phyloP scores from a whole-genome alignment of 352 stramenopile genomes.

The Phytophthora litchii region DNA sequence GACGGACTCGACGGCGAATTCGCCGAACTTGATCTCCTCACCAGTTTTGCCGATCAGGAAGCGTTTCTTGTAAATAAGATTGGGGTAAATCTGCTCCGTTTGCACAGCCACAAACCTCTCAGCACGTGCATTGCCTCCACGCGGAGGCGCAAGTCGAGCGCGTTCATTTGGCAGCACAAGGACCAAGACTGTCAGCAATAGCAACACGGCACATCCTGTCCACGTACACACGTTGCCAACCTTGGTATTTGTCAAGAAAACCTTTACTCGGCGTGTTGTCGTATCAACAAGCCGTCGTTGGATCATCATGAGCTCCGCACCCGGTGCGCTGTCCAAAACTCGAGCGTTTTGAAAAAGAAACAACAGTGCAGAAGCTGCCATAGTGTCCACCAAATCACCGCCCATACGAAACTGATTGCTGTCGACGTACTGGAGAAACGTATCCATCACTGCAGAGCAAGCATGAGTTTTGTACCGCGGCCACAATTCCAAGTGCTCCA shows the following conservation, averaged over 20 bases:
- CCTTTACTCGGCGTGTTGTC: slow-evolving; percentile 30
- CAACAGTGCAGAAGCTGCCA: slow-evolving; percentile 49
- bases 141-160: slow-evolving; percentile 49
- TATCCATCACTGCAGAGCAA: slow-evolving; percentile 37
- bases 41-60: slow-evolving; percentile 74
- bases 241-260: slow-evolving; percentile 67
- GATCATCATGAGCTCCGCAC: slow-evolving; percentile 15
- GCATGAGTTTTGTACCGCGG: neutral
- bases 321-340: slow-evolving; percentile 33
- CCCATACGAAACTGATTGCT: slow-evolving; percentile 40
- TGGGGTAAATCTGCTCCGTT: slow-evolving; percentile 75
- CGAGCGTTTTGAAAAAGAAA: slow-evolving; percentile 64
- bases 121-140: slow-evolving; percentile 57
- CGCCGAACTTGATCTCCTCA: slow-evolving; percentile 73
- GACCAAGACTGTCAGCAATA: slow-evolving; percentile 55
- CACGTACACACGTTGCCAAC: slow-evolving; percentile 58
- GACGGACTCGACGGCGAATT: slow-evolving; percentile 72
- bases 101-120: slow-evolving; percentile 73
- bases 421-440: slow-evolving; percentile 40
- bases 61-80: slow-evolving; percentile 82
- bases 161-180: slow-evolving; percentile 60
- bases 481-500: slow-evolving; percentile 29
- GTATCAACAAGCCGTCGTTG: slow-evolving; percentile 37
- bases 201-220: slow-evolving; percentile 46
- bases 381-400: slow-evolving; percentile 36